These are phyloP conservation scores for Russula ochroleuca DNA, from an alignment of 768 basidiomycete genomes.

Conservation along the genomic window DNA sequence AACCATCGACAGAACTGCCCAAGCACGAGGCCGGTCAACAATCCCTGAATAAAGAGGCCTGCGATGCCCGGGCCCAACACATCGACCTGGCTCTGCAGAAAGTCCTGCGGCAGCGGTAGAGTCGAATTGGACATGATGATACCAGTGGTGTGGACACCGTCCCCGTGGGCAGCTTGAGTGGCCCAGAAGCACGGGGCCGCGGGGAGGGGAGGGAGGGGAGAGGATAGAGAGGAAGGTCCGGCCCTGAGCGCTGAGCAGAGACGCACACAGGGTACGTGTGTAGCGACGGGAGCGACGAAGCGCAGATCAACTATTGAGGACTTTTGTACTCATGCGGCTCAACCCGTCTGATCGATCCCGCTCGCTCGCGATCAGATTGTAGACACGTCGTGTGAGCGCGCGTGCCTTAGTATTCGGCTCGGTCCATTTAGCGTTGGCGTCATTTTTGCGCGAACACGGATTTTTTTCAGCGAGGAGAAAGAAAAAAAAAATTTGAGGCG, in stretches of 20 bases:
- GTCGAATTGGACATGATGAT: conserved; percentile 4
- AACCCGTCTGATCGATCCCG: neutral
- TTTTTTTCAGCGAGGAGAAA: neutral
- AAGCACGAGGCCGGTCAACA: conserved; percentile 11
- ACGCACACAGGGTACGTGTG: neutral
- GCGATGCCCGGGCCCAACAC: conserved; percentile 7
- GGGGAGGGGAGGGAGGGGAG: too few species aligned
- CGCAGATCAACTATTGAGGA: neutral
- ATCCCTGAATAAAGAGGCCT: conserved; percentile 8
- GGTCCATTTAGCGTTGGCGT: neutral
- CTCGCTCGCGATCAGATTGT: neutral
- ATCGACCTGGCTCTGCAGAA: neutral
- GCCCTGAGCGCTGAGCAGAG: too few species aligned
- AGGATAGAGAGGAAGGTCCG: neutral
- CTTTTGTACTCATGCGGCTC: neutral
- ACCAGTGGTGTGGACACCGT: too few species aligned
- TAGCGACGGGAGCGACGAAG: neutral
- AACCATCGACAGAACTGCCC: conserved; percentile 17
- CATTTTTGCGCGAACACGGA: neutral
- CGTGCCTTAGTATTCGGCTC: too few species aligned
- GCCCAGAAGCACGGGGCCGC: neutral
- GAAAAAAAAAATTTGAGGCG: neutral
- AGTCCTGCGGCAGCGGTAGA: too few species aligned
- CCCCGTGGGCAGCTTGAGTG: neutral
- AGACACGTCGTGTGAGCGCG: neutral